A percentile compares a stretch with the other conserved stretches of the same genome.
Evolutionary conservation across 176 grass and related monocot species (phyloP).

Genomic region (Juncus effusus): DNA sequence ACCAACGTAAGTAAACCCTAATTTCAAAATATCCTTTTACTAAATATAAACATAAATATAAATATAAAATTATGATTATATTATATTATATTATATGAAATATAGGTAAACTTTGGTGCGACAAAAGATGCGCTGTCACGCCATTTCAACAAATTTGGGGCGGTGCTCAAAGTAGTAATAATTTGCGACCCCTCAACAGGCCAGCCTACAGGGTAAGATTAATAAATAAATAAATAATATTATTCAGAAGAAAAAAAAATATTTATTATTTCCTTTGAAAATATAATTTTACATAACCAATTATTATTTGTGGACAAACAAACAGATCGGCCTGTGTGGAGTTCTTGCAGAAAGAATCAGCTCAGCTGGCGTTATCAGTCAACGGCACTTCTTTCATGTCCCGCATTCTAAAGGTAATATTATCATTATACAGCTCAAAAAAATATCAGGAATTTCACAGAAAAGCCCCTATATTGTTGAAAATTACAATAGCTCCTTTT

Average conservation of each 20-base stretch:
- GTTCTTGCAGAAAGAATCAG: constrained; percentile 85
- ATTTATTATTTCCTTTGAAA: background rate
- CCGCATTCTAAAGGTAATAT: constrained; percentile 74
- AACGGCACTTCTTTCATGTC: constrained; percentile 97
- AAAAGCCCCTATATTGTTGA: too few relatives aligned
- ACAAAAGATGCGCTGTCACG: constrained; percentile 90
- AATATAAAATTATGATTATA: too few relatives aligned
- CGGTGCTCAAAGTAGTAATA: constrained; percentile 79
- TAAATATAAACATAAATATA: background rate
- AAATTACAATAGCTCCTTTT: too few relatives aligned
- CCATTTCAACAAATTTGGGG: constrained; percentile 94
- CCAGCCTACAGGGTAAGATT: constrained; percentile 79
- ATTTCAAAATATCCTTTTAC: background rate
- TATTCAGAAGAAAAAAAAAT: background rate
- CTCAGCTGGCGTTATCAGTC: constrained; percentile 61
- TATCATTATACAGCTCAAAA: constrained; percentile 11
- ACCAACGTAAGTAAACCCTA: constrained; percentile 55
- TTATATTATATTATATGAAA: too few relatives aligned
- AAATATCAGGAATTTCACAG: background rate
- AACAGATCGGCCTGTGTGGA: constrained; percentile 79
- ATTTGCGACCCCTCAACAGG: constrained; percentile 65
- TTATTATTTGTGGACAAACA: background rate
- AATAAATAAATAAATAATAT: background rate
- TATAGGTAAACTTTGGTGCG: constrained; percentile 13
- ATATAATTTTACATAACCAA: background rate